Evolutionary conservation across 2,329 filamentous ascomycete species (phyloP).

Genomic region (Cercospora sp.): DNA sequence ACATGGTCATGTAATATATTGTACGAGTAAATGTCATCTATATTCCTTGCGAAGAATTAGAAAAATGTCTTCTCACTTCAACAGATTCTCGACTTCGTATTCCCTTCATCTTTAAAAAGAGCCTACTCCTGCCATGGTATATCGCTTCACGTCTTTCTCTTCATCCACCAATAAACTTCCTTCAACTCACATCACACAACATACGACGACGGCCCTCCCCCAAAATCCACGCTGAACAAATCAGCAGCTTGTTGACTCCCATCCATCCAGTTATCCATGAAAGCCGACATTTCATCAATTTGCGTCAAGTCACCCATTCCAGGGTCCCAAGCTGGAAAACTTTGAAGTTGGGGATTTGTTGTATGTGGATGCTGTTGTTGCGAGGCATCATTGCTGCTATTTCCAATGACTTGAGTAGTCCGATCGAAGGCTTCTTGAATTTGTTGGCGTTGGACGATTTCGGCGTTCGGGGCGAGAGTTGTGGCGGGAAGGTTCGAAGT

Average conservation of each 20-base stretch:
- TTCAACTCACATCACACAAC: background rate
- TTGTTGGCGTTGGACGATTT: slow-evolving; percentile 9
- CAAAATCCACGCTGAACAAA: slow-evolving; percentile 17
- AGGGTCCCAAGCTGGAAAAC: background rate
- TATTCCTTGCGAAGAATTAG: background rate
- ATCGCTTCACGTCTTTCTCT: background rate
- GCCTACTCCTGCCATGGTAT: background rate
- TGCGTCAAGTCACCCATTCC: background rate
- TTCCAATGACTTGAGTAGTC: background rate
- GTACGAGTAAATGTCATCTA: background rate
- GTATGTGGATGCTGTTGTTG: background rate
- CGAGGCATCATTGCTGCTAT: background rate
- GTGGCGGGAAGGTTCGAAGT: background rate
- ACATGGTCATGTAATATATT: background rate
- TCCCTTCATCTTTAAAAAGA: no score
- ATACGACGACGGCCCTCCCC: background rate
- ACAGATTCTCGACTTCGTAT: no score
- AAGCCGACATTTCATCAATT: slow-evolving; percentile 19
- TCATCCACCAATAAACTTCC: background rate
- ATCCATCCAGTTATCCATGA: slow-evolving; percentile 24
- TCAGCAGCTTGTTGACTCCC: slow-evolving; percentile 20
- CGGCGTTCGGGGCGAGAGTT: background rate
- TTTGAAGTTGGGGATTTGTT: background rate
- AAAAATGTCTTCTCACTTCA: background rate
- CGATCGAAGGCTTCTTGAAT: slow-evolving; percentile 18